phyloP scores from a whole-genome alignment of 257 asterid genomes.

The Eustoma russellianum region DNA sequence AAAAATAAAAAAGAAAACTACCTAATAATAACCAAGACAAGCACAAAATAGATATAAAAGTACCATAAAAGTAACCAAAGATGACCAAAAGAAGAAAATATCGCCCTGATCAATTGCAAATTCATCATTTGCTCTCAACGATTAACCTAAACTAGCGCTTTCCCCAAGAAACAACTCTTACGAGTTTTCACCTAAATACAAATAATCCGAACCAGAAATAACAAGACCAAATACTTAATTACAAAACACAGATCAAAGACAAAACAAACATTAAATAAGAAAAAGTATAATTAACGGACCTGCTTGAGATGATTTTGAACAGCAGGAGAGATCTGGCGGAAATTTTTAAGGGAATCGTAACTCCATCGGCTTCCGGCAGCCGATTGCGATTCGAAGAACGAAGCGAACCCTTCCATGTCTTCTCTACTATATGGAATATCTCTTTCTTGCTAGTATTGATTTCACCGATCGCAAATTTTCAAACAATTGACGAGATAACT shows the following conservation, averaged over 20 bases:
- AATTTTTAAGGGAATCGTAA: slow-evolving; percentile 74
- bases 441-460: not conserved
- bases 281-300: slow-evolving; percentile 21
- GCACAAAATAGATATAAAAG: no score
- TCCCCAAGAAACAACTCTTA: no score
- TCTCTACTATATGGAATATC: not conserved
- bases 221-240: not conserved
- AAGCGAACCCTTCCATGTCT: slow-evolving; percentile 59
- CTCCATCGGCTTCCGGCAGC: slow-evolving; percentile 54
- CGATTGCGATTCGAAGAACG: slow-evolving; percentile 56
- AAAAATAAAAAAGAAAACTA: no score
- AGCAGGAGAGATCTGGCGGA: slow-evolving; percentile 78
- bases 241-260: not conserved
- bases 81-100: no score
- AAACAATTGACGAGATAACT: no score
- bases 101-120: no score
- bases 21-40: no score
- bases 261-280: not conserved
- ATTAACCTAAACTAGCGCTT: no score
- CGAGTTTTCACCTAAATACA: not conserved
- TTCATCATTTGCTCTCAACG: no score
- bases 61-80: no score
- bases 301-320: slow-evolving; percentile 88
- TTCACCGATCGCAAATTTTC: no score
- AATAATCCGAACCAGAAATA: no score